Conservation (phyloP, 106 monocot genomes). For the Alisma plantagoaquatica region DNA sequence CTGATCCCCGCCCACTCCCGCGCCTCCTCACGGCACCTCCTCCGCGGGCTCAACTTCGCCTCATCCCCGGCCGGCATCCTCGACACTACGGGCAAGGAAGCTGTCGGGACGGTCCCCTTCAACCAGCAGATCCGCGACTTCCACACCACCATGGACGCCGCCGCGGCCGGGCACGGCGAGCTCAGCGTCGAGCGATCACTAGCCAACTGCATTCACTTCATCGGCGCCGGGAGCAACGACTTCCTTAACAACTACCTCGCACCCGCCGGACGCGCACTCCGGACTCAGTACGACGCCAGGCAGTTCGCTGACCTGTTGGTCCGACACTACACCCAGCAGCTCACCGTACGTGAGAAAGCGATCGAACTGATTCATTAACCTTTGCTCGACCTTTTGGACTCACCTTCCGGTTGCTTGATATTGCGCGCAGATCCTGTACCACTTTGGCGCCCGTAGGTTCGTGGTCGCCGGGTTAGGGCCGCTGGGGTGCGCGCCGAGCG, state of each 20-base stretch:
- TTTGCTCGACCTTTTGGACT: neutral
- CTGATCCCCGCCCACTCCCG: constrained; percentile 65
- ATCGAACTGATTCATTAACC: neutral
- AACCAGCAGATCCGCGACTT: constrained; percentile 83
- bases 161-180: constrained; percentile 38
- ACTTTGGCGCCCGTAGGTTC: constrained; percentile 69
- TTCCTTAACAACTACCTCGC: constrained; percentile 92
- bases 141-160: constrained; percentile 46
- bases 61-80: constrained; percentile 89
- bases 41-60: constrained; percentile 90
- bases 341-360: constrained; percentile 5
- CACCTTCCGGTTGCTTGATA: neutral
- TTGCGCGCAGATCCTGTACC: constrained; percentile 51
- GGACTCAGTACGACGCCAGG: constrained; percentile 45
- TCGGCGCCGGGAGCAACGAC: constrained; percentile 94
- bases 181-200: constrained; percentile 26
- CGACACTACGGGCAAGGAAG: constrained; percentile 77
- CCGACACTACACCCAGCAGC: constrained; percentile 45
- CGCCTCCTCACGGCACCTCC: constrained; percentile 25
- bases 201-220: constrained; percentile 49
- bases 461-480: constrained; percentile 57
- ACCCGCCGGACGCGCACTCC: constrained; percentile 71
- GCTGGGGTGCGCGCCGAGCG: constrained; percentile 70
- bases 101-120: constrained; percentile 74
- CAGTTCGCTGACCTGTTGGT: constrained; percentile 67